phyloP scores from a whole-genome alignment of 2,329 filamentous ascomycete genomes.

The Aspergillus niger region DNA sequence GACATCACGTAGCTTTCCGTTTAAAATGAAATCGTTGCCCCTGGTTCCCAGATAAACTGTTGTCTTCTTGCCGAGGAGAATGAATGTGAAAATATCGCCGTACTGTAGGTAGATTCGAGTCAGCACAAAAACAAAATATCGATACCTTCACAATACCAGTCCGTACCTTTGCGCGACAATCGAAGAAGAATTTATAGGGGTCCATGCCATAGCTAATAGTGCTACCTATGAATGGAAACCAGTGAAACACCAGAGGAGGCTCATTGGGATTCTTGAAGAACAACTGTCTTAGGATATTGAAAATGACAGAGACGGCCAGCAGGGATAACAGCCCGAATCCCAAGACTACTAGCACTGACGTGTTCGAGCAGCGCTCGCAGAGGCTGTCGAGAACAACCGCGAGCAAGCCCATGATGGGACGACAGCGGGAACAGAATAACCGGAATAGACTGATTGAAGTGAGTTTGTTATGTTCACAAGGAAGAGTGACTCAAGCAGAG shows the following conservation, averaged over 20 bases:
- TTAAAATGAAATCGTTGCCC: slow-evolving; percentile 89
- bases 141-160: neutral
- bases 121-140: slow-evolving; percentile 1
- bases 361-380: slow-evolving; percentile 50
- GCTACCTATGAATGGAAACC: slow-evolving; percentile 75
- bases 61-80: slow-evolving; percentile 84
- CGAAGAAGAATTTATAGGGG: slow-evolving; percentile 63
- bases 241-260: slow-evolving; percentile 68
- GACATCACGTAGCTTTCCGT: slow-evolving; percentile 86
- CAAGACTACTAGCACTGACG: slow-evolving; percentile 50
- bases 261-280: slow-evolving; percentile 80
- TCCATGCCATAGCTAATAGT: slow-evolving; percentile 95
- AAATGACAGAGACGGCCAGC: slow-evolving; percentile 60
- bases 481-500: slow-evolving; percentile 15
- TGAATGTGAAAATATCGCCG: slow-evolving; percentile 86
- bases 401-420: slow-evolving; percentile 53
- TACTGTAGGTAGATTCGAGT: slow-evolving; percentile 55
- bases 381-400: slow-evolving; percentile 48
- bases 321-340: slow-evolving; percentile 50
- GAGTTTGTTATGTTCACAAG: neutral
- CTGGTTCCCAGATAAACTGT: slow-evolving; percentile 80
- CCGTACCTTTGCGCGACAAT: slow-evolving; percentile 70
- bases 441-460: neutral
- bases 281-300: slow-evolving; percentile 80
- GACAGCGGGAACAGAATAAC: neutral